Conservation (phyloP, 306 rosid species). For the Citrullus mucosospermus region DNA sequence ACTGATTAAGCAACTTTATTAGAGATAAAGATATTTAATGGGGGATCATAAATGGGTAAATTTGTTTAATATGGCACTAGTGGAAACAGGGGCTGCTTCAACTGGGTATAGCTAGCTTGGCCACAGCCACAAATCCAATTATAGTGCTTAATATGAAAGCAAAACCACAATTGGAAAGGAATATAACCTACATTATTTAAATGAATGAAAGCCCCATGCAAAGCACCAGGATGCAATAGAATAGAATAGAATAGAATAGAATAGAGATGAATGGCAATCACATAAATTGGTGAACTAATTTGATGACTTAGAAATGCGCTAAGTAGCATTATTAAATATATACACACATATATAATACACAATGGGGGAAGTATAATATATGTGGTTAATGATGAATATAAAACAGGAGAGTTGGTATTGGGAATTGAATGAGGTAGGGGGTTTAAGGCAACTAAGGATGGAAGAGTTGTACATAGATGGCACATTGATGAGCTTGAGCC, state of each 20-base stretch:
- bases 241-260: too few relatives aligned
- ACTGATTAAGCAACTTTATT: background rate
- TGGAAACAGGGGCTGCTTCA: background rate
- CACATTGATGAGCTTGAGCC: constrained; percentile 45
- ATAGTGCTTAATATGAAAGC: background rate
- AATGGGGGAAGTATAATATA: background rate
- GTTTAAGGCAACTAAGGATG: constrained; percentile 13
- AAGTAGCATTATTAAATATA: background rate
- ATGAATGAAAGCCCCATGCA: background rate
- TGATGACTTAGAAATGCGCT: background rate
- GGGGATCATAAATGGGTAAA: background rate
- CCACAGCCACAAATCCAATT: background rate
- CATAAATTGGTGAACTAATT: background rate
- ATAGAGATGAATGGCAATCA: too few relatives aligned
- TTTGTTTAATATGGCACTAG: background rate
- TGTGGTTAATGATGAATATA: background rate
- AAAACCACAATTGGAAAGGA: background rate
- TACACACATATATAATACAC: background rate
- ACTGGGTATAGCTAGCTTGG: background rate
- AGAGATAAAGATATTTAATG: background rate
- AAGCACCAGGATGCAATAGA: too few relatives aligned
- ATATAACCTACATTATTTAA: background rate
- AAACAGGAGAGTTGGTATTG: background rate
- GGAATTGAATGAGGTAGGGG: background rate
- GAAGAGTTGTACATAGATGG: constrained; percentile 36